Conservation (phyloP, 2,329 filamentous ascomycete species). For the Pseudopithomyces chartarum region DNA sequence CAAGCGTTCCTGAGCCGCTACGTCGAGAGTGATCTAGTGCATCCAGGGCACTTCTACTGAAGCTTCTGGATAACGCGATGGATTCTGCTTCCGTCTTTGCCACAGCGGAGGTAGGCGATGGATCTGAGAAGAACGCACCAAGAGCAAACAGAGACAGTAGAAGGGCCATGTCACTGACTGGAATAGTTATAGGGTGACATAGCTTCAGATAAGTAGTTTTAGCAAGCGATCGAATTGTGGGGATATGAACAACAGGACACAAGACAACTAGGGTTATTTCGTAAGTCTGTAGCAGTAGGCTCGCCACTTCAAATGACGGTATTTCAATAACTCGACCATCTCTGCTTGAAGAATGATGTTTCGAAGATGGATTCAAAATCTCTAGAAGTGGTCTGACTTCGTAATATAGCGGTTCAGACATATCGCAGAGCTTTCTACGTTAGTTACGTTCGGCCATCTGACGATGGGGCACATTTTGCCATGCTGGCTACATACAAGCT, state of each 20-base stretch:
- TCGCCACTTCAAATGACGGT: not conserved
- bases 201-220: not conserved
- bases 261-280: not conserved
- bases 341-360: not conserved
- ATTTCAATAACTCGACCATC: not conserved
- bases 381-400: not conserved
- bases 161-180: not conserved
- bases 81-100: not conserved
- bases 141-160: constrained; percentile 1
- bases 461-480: not conserved
- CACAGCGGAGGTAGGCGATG: not conserved
- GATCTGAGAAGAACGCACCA: not conserved
- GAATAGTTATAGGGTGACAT: not conserved
- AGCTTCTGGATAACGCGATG: not conserved
- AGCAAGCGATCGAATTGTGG: constrained; percentile 2
- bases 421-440: not conserved
- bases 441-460: not conserved
- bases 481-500: not conserved
- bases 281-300: constrained; percentile 1
- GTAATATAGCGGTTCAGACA: not conserved
- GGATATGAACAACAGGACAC: constrained; percentile 2
- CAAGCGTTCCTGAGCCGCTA: constrained; percentile 5
- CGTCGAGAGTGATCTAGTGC: constrained; percentile 7
- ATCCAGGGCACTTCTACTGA: constrained; percentile 6
- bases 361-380: not conserved